Evolutionary conservation across 805 yeast genomes (phyloP), one percentile per base, ranked within the genome.

Genomic region (Candida krabiensis): DNA sequence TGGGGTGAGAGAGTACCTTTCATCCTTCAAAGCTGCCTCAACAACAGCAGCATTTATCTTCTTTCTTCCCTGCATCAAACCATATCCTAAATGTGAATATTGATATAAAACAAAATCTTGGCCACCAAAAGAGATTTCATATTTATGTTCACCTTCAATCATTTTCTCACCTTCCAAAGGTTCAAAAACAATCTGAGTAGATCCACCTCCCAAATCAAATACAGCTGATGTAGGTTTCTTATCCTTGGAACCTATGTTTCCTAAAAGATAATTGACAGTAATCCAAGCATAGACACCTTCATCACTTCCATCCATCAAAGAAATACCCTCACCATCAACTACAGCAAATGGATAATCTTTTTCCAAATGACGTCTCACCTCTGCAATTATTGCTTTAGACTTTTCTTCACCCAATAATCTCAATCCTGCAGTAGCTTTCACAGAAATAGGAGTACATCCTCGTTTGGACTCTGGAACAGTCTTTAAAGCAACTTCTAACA

Each of bases 211-310:
- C 43, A 93, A 76, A 63, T 93, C 99, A 57, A 93, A 93, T 9
- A 93, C 96, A 16, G 98, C 99, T 34, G 95, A 96, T 9, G 99
- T 93, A 21, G 96, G 89, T 18, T 67, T 61, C 63, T 83, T 83
- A 28, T 77, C 81, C 16, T 79, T 61, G n/a, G 72, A 60, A 12
- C 98, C 99, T 61, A 93, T 91, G 68, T 91, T 93, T 28, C 97
- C 98, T 52, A 91, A 73, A 49, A 93, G 69, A 62, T 82, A 93
- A 68, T 93, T 93, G 35, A 96, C 82, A 19, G 99, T 93, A 62
- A 93, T 85, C 99, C 99, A 93, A 1, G 99, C 99, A 58, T 80
- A 93, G 7, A 93, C 97, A 63, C 99, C 99, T 70, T 95, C 99
- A 52, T 91, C 96, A 43, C 80, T 82, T 50, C 99, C 99, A 43